Evolutionary conservation across 495 filamentous ascomycete species (phyloP).

Genomic region (Letharia columbiana): DNA sequence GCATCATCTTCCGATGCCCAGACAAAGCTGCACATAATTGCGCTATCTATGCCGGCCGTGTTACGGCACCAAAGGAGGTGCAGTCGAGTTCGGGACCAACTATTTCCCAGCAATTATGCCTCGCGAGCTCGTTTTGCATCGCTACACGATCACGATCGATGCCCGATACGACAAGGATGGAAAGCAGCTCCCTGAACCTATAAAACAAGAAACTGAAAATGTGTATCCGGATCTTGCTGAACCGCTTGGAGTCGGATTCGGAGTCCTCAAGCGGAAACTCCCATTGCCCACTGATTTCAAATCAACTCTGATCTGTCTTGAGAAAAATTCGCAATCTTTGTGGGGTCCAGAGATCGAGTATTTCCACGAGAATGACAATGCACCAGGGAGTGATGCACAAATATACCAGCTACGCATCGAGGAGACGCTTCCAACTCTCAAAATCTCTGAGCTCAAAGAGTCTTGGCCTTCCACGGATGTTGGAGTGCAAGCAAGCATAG

Average conservation of each 20-base stretch:
- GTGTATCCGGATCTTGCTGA: not conserved
- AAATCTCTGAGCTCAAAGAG: not conserved
- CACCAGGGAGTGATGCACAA: not conserved
- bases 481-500: not conserved
- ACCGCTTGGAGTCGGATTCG: not conserved
- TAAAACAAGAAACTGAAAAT: not conserved
- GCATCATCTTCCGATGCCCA: too few species aligned
- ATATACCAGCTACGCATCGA: not conserved
- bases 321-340: not conserved
- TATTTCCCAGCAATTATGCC: not conserved
- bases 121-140: not conserved
- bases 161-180: not conserved
- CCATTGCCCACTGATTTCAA: not conserved
- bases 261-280: not conserved
- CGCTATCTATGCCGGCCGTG: not conserved
- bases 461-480: not conserved
- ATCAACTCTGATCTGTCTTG: not conserved
- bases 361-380: not conserved
- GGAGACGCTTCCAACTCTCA: not conserved
- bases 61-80: not conserved
- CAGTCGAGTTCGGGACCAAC: not conserved
- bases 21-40: too few species aligned
- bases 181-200: not conserved
- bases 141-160: not conserved
- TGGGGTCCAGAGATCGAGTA: not conserved